Percentiles rank a stretch among this genome's conserved stretches.
phyloP scores from a whole-genome alignment of 106 monocot genomes.

The Platanthera zijinensis region DNA sequence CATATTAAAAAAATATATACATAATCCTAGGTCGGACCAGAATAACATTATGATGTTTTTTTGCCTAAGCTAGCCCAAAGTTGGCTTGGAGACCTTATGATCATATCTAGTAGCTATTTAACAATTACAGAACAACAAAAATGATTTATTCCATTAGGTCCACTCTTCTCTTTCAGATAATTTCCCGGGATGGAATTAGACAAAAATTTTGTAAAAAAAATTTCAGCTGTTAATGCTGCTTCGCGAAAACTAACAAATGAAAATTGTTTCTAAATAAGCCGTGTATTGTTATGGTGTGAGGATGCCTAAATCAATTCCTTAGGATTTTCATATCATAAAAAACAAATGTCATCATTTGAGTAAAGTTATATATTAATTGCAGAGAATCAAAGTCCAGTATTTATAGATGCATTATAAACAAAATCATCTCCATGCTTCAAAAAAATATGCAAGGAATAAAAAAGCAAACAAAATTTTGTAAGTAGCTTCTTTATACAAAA shows the following conservation, averaged over 20 bases:
- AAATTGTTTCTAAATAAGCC: neutral
- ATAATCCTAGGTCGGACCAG: neutral
- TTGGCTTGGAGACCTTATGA: neutral
- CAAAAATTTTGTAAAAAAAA: neutral
- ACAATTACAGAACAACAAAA: neutral
- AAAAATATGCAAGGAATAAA: neutral
- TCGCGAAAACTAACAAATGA: neutral
- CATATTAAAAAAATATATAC: neutral
- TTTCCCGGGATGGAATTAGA: neutral
- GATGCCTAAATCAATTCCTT: neutral
- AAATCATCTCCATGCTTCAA: neutral
- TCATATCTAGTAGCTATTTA: neutral
- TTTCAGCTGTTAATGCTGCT: neutral
- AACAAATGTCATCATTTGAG: neutral
- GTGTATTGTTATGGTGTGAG: neutral
- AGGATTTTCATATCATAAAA: neutral
- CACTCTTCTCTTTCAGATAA: neutral
- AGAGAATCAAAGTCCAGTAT: neutral
- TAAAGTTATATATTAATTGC: neutral
- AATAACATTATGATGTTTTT: neutral
- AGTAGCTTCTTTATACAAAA: neutral
- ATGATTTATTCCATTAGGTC: neutral
- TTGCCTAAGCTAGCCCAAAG: neutral
- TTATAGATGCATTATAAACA: neutral
- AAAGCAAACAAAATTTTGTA: neutral